These are phyloP conservation scores for Stellera chamaejasme DNA, from an alignment of 345 rosid species.

Conservation along the genomic window DNA sequence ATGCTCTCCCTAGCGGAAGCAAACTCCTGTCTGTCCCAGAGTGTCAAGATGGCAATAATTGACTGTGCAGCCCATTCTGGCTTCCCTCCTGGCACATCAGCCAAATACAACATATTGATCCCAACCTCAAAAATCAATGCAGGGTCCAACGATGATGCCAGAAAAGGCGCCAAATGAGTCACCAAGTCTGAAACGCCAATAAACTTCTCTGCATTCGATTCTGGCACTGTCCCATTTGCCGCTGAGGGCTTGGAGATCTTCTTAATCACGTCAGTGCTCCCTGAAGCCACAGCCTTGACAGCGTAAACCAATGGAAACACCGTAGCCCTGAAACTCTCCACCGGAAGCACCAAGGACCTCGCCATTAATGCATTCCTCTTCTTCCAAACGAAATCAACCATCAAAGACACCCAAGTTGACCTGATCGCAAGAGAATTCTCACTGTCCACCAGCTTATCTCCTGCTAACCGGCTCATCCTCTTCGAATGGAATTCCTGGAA, in stretches of 20 bases:
- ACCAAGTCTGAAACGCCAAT: constrained; percentile 86
- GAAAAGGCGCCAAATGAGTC: constrained; percentile 80
- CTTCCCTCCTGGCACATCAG: constrained; percentile 98
- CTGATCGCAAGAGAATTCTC: constrained; percentile 88
- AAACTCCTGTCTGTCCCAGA: constrained; percentile 98
- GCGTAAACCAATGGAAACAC: constrained; percentile 84
- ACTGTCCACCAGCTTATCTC: constrained; percentile 92
- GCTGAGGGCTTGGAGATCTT: constrained; percentile 57
- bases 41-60: constrained; percentile 84
- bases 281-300: constrained; percentile 87
- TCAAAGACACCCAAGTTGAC: constrained; percentile 86
- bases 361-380: constrained; percentile 73
- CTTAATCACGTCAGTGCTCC: constrained; percentile 65
- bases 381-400: constrained; percentile 80
- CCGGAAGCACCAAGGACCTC: constrained; percentile 75
- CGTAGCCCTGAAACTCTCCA: constrained; percentile 80
- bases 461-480: constrained; percentile 90
- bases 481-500: constrained; percentile 90
- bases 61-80: constrained; percentile 99
- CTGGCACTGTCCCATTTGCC: constrained; percentile 36
- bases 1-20: constrained; percentile 97
- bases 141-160: constrained; percentile 92
- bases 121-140: constrained; percentile 95
- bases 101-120: constrained; percentile 86
- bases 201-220: constrained; percentile 74